These are phyloP conservation scores for Exutisphaerella laricina DNA, from an alignment of 2,329 filamentous ascomycete genomes.

Conservation along the genomic window DNA sequence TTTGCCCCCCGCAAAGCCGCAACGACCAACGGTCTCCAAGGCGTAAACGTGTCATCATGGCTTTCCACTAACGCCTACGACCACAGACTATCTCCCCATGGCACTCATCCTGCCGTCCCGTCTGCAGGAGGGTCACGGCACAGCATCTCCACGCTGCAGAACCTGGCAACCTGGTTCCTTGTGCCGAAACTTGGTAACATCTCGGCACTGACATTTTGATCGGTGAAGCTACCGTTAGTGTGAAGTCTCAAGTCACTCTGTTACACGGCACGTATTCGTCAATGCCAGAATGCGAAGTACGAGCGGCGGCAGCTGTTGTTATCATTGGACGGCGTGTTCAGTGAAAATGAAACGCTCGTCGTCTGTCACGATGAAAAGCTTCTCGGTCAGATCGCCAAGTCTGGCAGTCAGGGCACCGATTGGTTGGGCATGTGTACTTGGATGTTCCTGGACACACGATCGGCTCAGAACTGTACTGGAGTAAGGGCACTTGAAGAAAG, in stretches of 20 bases:
- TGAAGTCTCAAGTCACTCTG: too few species aligned
- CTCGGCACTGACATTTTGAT: too few species aligned
- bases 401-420: background rate
- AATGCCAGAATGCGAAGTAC: background rate
- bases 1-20: too few species aligned
- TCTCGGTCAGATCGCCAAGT: background rate
- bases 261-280: too few species aligned
- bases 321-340: background rate
- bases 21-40: too few species aligned
- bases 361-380: conserved; percentile 1
- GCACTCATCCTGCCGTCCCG: background rate
- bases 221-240: too few species aligned
- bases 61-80: too few species aligned
- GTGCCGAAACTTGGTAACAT: too few species aligned
- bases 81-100: too few species aligned
- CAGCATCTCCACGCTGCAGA: background rate
- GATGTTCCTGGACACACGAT: background rate
- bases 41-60: too few species aligned
- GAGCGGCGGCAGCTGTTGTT: background rate
- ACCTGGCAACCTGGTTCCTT: background rate
- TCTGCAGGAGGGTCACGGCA: background rate
- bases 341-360: conserved; percentile 1
- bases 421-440: background rate
- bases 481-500: background rate
- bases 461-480: background rate